phyloP scores from a whole-genome alignment of 2,329 filamentous ascomycete genomes.

The Penicillium sclerotiorum region DNA sequence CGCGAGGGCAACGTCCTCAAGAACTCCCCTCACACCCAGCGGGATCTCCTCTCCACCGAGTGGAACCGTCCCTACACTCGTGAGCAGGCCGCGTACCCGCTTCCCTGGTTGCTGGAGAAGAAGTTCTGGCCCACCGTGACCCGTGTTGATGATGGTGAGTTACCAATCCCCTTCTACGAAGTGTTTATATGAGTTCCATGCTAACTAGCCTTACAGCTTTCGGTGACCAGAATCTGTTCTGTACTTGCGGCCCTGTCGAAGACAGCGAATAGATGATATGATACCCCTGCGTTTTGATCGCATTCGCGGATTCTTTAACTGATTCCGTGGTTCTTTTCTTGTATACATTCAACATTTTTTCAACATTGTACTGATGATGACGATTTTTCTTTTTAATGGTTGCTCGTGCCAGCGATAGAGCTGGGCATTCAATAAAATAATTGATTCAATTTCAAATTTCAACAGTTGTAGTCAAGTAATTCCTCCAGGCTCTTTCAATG shows the following conservation, averaged over 20 bases:
- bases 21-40: constrained; percentile 82
- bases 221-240: constrained; percentile 91
- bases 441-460: not conserved
- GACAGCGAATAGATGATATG: constrained; percentile 45
- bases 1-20: constrained; percentile 81
- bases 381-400: constrained; percentile 5
- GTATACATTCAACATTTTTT: constrained; percentile 38
- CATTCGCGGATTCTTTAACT: constrained; percentile 10
- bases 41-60: constrained; percentile 72
- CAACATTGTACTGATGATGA: constrained; percentile 11
- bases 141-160: constrained; percentile 82
- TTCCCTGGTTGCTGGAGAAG: constrained; percentile 83
- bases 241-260: constrained; percentile 86
- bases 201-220: constrained; percentile 63
- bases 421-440: constrained; percentile 4
- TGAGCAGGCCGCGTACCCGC: constrained; percentile 83
- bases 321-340: constrained; percentile 15
- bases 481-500: no score
- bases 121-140: constrained; percentile 96
- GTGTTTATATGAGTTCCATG: constrained; percentile 1
- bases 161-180: not conserved
- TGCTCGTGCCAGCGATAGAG: not conserved
- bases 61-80: constrained; percentile 84
- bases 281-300: constrained; percentile 34
- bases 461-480: no score